These are phyloP conservation scores for Phytophthora hibernalis DNA, from an alignment of 352 stramenopile species.

Conservation along the genomic window DNA sequence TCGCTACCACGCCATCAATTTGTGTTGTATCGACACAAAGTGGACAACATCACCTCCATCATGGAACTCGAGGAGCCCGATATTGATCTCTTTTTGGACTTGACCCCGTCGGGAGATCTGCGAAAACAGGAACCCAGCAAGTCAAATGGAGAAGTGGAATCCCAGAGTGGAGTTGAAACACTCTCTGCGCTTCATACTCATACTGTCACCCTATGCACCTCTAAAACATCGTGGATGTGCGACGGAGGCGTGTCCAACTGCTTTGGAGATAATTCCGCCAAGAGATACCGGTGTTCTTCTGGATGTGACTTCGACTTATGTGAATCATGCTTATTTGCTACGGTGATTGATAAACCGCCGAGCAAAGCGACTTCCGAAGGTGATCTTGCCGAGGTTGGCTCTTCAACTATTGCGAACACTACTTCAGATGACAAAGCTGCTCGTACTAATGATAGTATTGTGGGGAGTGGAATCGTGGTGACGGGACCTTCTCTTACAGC, in stretches of 20 bases:
- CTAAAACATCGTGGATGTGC: slow-evolving; percentile 78
- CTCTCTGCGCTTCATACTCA: slow-evolving; percentile 66
- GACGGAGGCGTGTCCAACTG: slow-evolving; percentile 66
- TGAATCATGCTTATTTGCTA: slow-evolving; percentile 58
- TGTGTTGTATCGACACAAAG: slow-evolving; percentile 65
- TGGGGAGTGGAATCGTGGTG: not conserved
- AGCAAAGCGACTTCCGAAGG: slow-evolving; percentile 11
- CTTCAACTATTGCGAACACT: slow-evolving; percentile 4
- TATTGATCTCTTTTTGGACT: slow-evolving; percentile 64
- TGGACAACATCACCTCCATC: slow-evolving; percentile 52
- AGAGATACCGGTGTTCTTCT: slow-evolving; percentile 67
- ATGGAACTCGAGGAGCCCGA: slow-evolving; percentile 60
- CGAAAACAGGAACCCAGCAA: slow-evolving; percentile 3
- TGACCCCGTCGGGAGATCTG: slow-evolving; percentile 33
- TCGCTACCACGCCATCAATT: slow-evolving; percentile 61
- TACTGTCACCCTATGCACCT: slow-evolving; percentile 49
- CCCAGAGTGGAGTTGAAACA: slow-evolving; percentile 28
- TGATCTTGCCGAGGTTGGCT: slow-evolving; percentile 7
- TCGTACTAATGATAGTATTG: not conserved
- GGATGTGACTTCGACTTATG: slow-evolving; percentile 85
- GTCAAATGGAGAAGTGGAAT: not conserved
- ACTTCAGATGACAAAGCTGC: slow-evolving; percentile 5
- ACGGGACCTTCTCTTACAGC: slow-evolving; percentile 1
- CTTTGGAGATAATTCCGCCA: slow-evolving; percentile 58
- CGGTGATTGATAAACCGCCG: slow-evolving; percentile 39